Percentiles rank a stretch among this genome's conserved stretches.
Evolutionary conservation across 2,329 filamentous ascomycete genomes (phyloP).

Genomic region (Xylariaceae sp.): DNA sequence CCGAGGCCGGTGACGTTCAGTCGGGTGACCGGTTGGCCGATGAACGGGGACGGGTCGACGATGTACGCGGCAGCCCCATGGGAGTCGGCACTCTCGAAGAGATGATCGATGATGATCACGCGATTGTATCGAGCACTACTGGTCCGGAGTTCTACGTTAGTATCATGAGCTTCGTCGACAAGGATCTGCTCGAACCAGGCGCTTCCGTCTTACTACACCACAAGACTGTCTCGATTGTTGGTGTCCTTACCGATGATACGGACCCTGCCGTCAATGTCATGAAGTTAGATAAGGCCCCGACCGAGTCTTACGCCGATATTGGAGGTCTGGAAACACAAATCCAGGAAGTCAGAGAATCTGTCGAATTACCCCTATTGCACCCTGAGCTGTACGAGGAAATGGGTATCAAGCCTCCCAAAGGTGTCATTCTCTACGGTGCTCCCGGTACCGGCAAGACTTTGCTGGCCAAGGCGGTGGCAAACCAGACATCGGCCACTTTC

Average conservation of each 20-base stretch:
- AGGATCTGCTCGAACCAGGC: conserved; percentile 93
- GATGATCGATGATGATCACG: conserved; percentile 98
- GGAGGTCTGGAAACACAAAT: conserved; percentile 93
- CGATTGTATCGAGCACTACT: conserved; percentile 95
- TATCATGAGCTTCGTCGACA: conserved; percentile 99
- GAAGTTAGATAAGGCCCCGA: conserved; percentile 98
- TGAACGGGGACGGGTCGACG: conserved; percentile 89
- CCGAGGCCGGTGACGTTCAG: conserved; percentile 70
- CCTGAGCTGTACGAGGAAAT: conserved; percentile 99
- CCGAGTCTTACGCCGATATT: conserved; percentile 97
- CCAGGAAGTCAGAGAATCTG: conserved; percentile 94
- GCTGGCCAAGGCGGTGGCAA: conserved; percentile 93
- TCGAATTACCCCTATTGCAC: conserved; percentile 89
- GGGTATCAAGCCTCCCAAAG: conserved; percentile 99
- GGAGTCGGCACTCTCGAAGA: conserved; percentile 96
- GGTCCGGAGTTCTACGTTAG: conserved; percentile 98
- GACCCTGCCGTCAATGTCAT: conserved; percentile 96
- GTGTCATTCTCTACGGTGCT: conserved; percentile 96
- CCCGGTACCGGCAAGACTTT: conserved; percentile 96
- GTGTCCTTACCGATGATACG: conserved; percentile 91
- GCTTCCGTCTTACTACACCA: conserved; percentile 94
- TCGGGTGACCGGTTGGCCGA: conserved; percentile 83
- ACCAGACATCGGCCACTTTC: conserved; percentile 98
- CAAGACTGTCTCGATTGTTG: conserved; percentile 96
- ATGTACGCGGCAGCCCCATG: conserved; percentile 98